Percentiles rank a stretch among this genome's conserved stretches.
phyloP scores from a whole-genome alignment of 306 rosid species.

The Acacia confusa region DNA sequence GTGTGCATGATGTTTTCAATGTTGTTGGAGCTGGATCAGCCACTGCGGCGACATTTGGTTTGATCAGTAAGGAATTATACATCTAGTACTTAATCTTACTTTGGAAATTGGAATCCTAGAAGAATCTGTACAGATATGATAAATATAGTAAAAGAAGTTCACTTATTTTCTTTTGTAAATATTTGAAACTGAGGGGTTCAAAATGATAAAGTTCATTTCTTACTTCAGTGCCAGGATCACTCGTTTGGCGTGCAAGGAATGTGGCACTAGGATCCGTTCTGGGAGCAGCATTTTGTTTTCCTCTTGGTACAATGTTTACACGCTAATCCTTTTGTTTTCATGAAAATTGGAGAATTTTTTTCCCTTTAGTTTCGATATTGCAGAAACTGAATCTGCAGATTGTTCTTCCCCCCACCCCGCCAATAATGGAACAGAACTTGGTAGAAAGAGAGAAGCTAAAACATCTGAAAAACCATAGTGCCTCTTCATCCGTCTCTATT shows the following conservation, averaged over 20 bases:
- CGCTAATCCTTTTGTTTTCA: not conserved
- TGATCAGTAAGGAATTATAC: constrained; percentile 65
- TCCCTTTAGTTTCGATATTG: not conserved
- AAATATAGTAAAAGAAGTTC: not conserved
- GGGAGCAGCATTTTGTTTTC: constrained; percentile 90
- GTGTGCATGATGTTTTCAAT: constrained; percentile 82
- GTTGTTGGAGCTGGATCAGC: constrained; percentile 95
- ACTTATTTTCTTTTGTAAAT: not conserved
- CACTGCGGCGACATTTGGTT: constrained; percentile 88
- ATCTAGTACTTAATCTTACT: constrained; percentile 1
- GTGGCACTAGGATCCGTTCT: constrained; percentile 56
- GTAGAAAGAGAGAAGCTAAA: not conserved
- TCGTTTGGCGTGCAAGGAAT: constrained; percentile 11
- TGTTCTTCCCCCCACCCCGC: not conserved
- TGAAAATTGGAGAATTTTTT: not conserved
- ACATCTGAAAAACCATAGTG: not conserved
- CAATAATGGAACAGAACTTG: not conserved
- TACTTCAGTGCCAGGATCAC: constrained; percentile 82
- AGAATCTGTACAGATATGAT: not conserved
- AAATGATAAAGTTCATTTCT: not conserved
- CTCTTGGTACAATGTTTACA: constrained; percentile 60
- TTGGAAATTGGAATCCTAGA: not conserved
- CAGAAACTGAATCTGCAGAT: not conserved
- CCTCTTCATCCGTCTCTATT: not conserved
- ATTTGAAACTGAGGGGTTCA: constrained; percentile 13